Evolutionary conservation across 139 green algal genomes (phyloP).

Genomic region (Chlamydomonas sp.): DNA sequence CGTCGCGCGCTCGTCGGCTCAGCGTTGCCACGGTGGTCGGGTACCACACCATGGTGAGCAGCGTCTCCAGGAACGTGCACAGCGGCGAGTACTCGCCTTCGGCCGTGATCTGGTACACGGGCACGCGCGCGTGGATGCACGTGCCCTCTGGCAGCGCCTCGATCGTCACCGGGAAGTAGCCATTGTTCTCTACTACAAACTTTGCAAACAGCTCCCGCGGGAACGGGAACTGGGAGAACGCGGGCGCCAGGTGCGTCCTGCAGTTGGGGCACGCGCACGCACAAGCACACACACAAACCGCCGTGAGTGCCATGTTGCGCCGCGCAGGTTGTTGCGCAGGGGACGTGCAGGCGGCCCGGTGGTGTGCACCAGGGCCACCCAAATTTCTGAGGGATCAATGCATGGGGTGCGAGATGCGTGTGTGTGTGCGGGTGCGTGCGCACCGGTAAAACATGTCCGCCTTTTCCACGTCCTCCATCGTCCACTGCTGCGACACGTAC

Average conservation of each 20-base stretch:
- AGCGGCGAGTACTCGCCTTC: slow-evolving; percentile 61
- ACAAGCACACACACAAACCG: no score
- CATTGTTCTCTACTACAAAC: slow-evolving; percentile 78
- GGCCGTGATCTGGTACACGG: slow-evolving; percentile 79
- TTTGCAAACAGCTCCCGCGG: slow-evolving; percentile 68
- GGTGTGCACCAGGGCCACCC: no score
- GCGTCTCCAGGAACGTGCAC: slow-evolving; percentile 83
- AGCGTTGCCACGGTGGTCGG: slow-evolving; percentile 81
- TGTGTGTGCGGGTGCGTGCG: neutral
- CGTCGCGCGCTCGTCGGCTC: slow-evolving; percentile 58
- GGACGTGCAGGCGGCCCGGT: no score
- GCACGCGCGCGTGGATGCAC: slow-evolving; percentile 59
- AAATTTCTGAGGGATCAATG: no score
- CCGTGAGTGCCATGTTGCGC: no score
- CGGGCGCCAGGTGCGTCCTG: slow-evolving; percentile 65
- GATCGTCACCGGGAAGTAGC: slow-evolving; percentile 83
- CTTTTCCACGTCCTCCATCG: slow-evolving; percentile 66
- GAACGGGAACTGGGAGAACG: slow-evolving; percentile 60
- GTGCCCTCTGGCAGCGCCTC: slow-evolving; percentile 78
- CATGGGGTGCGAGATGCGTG: no score
- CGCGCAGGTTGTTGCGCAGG: no score
- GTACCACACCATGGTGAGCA: slow-evolving; percentile 84
- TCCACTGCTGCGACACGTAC: slow-evolving; percentile 72
- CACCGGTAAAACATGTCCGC: slow-evolving; percentile 71
- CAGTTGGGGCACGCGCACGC: no score